Evolutionary conservation across 116 monocot genomes (phyloP).

Genomic region (Dioscorea cayenensis): DNA sequence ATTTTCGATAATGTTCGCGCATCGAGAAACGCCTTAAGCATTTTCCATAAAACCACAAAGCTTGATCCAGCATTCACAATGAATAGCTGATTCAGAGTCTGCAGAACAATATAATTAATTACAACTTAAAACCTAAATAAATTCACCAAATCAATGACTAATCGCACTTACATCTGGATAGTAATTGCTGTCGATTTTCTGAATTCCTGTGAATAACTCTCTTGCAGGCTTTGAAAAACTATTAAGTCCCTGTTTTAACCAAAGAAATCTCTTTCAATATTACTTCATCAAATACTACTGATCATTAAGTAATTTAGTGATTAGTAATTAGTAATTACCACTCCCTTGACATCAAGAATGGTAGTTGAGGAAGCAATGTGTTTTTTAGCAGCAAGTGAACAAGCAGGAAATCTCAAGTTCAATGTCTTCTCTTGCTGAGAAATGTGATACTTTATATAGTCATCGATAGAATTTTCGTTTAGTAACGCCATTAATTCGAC

Average conservation of each 20-base stretch:
- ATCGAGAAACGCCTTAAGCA: constrained; percentile 44
- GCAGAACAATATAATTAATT: neutral
- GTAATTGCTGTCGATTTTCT: constrained; percentile 68
- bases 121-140: neutral
- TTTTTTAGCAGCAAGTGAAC: constrained; percentile 52
- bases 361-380: constrained; percentile 46
- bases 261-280: neutral
- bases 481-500: constrained; percentile 34
- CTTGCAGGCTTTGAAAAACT: constrained; percentile 54
- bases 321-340: constrained; percentile 18
- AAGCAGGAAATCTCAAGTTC: constrained; percentile 47
- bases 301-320: too few relatives aligned
- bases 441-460: constrained; percentile 52
- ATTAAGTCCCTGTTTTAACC: constrained; percentile 26
- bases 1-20: constrained; percentile 47
- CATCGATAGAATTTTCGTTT: constrained; percentile 34
- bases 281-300: neutral
- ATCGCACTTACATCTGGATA: constrained; percentile 49
- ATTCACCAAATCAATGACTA: neutral
- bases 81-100: constrained; percentile 51
- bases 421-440: constrained; percentile 61
- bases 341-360: constrained; percentile 55
- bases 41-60: constrained; percentile 56
- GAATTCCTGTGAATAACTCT: constrained; percentile 52
- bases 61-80: constrained; percentile 62